Base-by-base conservation (phyloP, 108 stramenopile genomes). In the Licmophora abbreviata region DNA sequence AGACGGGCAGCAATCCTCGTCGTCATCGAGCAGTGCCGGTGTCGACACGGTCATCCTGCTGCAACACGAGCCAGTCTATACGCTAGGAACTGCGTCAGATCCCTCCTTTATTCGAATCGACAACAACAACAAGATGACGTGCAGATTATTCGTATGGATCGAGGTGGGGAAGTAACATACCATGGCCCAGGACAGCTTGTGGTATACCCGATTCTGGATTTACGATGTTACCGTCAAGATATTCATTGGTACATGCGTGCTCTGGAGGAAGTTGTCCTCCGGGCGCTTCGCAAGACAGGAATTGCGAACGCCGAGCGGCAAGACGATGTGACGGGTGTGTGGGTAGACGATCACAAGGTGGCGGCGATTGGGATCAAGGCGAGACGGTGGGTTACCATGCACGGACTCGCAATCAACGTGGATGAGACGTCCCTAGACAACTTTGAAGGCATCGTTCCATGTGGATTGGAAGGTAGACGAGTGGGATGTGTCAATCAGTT, bases 101-200 rank as follows among this genome's bases (percentile, higher is more conserved):
- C 68, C 77, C 28, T 50, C 68, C 12, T 85, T 74, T 38, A 67
- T 90, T 58, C 61, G n/a, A n/a, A n/a, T n/a, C n/a, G n/a, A n/a
- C n/a, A n/a, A n/a, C n/a, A 26, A 8, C 18, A 53, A 7, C 17
- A 46, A 48, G 29, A 23, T 4, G 24, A 30, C 48, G 74, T 88
- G 18, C 74, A 69, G 11, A 65, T 75, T 0, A 59, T 88, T 30
- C 73, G 92, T 23, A 89, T 90, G 47, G 94, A 97, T 56, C 68
- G 98, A 48, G 98, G 98, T 9, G 98, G 98, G 4, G 94, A 97
- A 51, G 94, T 97, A 10, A 99, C 98, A 3, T 99, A 86, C 48
- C 98, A 99, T 68, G 96, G 98, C 8, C 98, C 98, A 9, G 98
- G 96, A 11, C 98, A 99, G 63, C 54, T 99, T 15, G 83, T 87